A percentile compares a stretch with the other conserved stretches of the same genome.
phyloP scores from a whole-genome alignment of 2,329 filamentous ascomycete species.

The Fusarium begoniae region DNA sequence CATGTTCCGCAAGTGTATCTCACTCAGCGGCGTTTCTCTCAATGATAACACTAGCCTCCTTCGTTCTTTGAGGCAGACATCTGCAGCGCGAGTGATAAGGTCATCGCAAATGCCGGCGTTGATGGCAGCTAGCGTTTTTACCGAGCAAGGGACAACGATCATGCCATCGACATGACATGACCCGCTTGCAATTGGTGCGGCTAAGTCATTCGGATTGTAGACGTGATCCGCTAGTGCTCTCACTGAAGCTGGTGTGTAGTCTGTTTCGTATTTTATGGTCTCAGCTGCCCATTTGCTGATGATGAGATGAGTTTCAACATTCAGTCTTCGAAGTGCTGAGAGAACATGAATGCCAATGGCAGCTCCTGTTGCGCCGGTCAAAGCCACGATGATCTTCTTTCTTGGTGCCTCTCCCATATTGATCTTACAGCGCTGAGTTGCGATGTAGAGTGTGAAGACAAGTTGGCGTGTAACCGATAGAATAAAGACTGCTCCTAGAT shows the following conservation, averaged over 20 bases:
- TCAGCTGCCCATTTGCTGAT: conserved; percentile 59
- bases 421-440: neutral
- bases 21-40: conserved; percentile 12
- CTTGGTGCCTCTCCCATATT: neutral
- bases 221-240: conserved; percentile 50
- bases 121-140: conserved; percentile 10
- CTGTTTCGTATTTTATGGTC: conserved; percentile 59
- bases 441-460: neutral
- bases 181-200: conserved; percentile 43
- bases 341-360: conserved; percentile 54
- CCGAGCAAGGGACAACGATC: conserved; percentile 13
- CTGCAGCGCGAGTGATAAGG: conserved; percentile 6
- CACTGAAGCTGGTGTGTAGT: conserved; percentile 48
- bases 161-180: conserved; percentile 20
- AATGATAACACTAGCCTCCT: neutral
- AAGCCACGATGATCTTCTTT: conserved; percentile 54
- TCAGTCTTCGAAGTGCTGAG: conserved; percentile 50
- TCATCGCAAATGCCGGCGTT: conserved; percentile 8
- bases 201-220: conserved; percentile 54
- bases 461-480: neutral
- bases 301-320: conserved; percentile 59
- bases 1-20: conserved; percentile 24
- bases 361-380: conserved; percentile 61
- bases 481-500: neutral
- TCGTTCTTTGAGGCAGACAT: conserved; percentile 19